These are phyloP conservation scores for Stentor coeruleus DNA, from an alignment of 73 alveolate genomes.

Conservation along the genomic window DNA sequence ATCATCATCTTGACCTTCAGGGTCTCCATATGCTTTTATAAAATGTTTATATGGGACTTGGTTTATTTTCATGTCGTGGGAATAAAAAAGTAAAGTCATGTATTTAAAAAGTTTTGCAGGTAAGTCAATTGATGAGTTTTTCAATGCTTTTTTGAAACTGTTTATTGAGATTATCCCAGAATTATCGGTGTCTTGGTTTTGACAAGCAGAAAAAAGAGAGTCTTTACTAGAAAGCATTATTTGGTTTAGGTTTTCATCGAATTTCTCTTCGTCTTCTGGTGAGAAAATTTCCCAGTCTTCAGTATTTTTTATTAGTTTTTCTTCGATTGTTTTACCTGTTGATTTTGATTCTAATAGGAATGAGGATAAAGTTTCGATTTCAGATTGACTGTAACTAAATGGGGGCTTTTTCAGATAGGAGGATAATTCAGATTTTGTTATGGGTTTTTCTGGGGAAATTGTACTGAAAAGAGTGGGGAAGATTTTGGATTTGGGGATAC, in stretches of 20 bases:
- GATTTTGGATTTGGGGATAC: background rate
- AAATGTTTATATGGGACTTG: constrained; percentile 8
- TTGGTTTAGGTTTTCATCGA: background rate
- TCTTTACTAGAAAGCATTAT: background rate
- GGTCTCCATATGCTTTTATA: background rate
- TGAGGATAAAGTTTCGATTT: background rate
- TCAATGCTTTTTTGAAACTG: background rate
- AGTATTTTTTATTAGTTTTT: background rate
- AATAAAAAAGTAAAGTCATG: background rate
- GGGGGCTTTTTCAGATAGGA: background rate
- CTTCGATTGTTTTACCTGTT: background rate
- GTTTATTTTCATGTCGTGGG: background rate
- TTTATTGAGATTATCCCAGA: background rate
- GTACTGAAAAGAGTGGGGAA: background rate
- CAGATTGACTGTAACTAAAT: background rate
- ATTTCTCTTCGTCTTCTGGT: constrained; percentile 23
- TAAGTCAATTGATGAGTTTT: background rate
- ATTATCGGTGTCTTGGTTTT: background rate
- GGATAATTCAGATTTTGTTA: background rate
- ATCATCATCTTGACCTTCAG: background rate
- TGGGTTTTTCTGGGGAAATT: background rate
- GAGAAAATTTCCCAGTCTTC: constrained; percentile 7
- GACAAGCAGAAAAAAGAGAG: background rate
- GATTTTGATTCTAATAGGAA: background rate
- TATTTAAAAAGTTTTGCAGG: background rate